These are phyloP conservation scores for Eutrema yunnanense DNA, from an alignment of 345 rosid species.

Conservation along the genomic window DNA sequence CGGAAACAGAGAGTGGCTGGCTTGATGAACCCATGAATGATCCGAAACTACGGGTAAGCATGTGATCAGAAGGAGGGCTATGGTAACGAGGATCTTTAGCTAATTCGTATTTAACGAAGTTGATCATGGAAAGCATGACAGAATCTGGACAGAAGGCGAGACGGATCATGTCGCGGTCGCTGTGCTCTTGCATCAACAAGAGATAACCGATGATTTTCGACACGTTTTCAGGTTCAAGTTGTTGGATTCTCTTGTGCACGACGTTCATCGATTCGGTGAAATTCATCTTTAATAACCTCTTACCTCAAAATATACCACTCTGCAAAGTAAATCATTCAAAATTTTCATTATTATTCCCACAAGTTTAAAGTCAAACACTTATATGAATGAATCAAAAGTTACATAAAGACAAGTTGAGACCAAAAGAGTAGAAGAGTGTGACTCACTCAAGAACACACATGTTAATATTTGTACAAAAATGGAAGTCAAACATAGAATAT, in stretches of 20 bases:
- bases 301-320: constrained; percentile 5
- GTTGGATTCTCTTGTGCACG: constrained; percentile 73
- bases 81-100: constrained; percentile 16
- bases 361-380: constrained; percentile 6
- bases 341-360: background rate
- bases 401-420: constrained; percentile 8
- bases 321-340: background rate
- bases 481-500: constrained; percentile 10
- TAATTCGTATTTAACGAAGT: constrained; percentile 58
- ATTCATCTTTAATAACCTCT: constrained; percentile 45
- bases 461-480: background rate
- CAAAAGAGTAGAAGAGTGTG: constrained; percentile 14
- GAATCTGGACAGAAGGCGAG: constrained; percentile 77
- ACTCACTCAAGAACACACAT: constrained; percentile 22
- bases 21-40: background rate
- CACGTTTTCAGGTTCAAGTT: constrained; percentile 79
- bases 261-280: constrained; percentile 70
- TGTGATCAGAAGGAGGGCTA: constrained; percentile 33
- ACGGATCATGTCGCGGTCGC: constrained; percentile 80
- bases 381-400: constrained; percentile 8
- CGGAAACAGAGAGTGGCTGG: background rate
- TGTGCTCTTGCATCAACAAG: constrained; percentile 65
- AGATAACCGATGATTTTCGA: constrained; percentile 75
- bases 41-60: background rate
- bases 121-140: constrained; percentile 49